Base-by-base conservation (phyloP, 495 filamentous ascomycete species). In the Hypomontagnella submonticulosa region DNA sequence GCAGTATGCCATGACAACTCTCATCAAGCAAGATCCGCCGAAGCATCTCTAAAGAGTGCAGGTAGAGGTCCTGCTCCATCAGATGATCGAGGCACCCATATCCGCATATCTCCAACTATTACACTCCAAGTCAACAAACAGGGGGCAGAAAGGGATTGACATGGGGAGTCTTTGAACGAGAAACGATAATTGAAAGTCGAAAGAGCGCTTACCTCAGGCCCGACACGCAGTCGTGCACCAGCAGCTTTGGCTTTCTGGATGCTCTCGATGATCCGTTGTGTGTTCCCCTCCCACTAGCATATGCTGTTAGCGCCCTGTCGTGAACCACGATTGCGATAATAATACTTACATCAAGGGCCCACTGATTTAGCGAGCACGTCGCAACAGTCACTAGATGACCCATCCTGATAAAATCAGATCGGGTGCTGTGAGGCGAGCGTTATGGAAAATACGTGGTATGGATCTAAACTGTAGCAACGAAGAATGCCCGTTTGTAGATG, bases 1-100 rank as follows among this genome's bases (percentile, higher is more conserved):
- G 73, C 18, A 97, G 79, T 67, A 96, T 96, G 71, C 87, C 90
- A 68, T 91, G 80, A 57, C 85, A 90, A 37, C 81, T 80, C 18
- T 82, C 71, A 71, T 96, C 83, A 18, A 76, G 74, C 13, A 97
- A 75, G 40, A 96, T 89, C 38, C 75, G 67, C 11, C 76, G 79
- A 0, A 94, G 80, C 81, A 88, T 85, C 66, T 96, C 90, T 85
- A 88, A 89, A 7, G 84, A 89, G 71, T 92, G 88, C 8, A 87
- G 75, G 72, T 85, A 90, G 10, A 84, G 78, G 50, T 86, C 84
- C 54, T 73, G 71, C 71, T 90, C 87, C 4, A 88, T 78, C 67
- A 91, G 89, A 63, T 91, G 89, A 73, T 93, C 90, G 16, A 89
- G 82, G 72, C 88, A 87, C 16, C 84, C 86, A 80, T 92, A 93